Evolutionary conservation across 208 protist genomes (phyloP), one percentile per base, ranked within the genome.

Genomic region (Acanthamoeba rhysodes): DNA sequence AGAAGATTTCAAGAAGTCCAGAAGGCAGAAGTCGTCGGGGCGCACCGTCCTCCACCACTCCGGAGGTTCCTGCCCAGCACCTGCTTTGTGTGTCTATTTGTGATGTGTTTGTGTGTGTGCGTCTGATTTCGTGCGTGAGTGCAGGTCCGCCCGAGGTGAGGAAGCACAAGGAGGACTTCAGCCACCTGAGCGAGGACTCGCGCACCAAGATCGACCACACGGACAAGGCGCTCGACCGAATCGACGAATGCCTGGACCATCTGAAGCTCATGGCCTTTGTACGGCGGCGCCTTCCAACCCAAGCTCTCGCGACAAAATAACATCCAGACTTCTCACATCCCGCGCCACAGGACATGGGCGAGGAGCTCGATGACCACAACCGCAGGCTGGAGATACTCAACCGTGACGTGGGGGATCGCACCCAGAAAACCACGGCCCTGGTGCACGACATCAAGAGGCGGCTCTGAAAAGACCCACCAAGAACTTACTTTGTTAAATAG

Each of bases 111-210:
- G n/a, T n/a, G n/a, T n/a, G n/a, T n/a, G n/a, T n/a, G n/a, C n/a
- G n/a, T n/a, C n/a, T n/a, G n/a, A n/a, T n/a, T n/a, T n/a, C n/a
- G n/a, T n/a, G n/a, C n/a, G n/a, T n/a, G n/a, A n/a, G 41, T 18
- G 16, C 74, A 84, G 74, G 66, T 22, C 74, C 74, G 0, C 16
- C 41, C 18, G n/a, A 84, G 74, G 12, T 37, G 20, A 84, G 29
- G 74, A 84, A 37, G 45, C 45, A 84, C 74, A 84, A 84, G 74
- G 41, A 84, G 32, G 74, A 84, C 41, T 84, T 84, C 27, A 84
- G 74, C 41, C 74, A 84, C 45, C 74, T 84, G 16, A 84, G 74
- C 27, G 74, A 84, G 45, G 74, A 53, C 10, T 45, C 74, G 74
- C 74, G 41, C 24, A 57, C 74, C 34, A 84, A 84, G 45, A 84